Percentiles rank a stretch among this genome's conserved stretches.
These are phyloP conservation scores for Fusarium foetens DNA, from an alignment of 2,329 filamentous ascomycete species.

Conservation along the genomic window DNA sequence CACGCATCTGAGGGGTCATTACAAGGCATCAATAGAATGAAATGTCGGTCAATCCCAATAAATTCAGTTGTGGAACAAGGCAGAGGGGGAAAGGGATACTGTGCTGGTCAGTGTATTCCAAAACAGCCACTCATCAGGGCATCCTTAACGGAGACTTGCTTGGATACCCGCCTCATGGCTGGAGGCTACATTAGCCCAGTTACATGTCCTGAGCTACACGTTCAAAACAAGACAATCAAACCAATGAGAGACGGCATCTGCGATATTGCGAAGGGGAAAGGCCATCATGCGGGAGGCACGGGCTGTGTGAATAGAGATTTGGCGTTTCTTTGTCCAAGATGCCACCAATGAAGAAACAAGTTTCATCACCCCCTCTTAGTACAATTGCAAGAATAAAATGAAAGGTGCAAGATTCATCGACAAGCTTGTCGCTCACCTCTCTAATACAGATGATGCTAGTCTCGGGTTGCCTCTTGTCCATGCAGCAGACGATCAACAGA, in stretches of 20 bases:
- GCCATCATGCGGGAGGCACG: neutral
- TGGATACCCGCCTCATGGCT: neutral
- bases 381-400: neutral
- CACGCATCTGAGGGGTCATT: neutral
- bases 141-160: neutral
- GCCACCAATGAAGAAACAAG: neutral
- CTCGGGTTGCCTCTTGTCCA: neutral
- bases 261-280: neutral
- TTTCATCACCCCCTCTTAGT: neutral
- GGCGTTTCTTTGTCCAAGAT: neutral
- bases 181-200: neutral
- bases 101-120: neutral
- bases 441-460: neutral
- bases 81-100: neutral
- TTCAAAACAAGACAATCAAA: neutral
- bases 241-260: neutral
- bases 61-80: neutral
- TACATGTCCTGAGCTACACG: neutral
- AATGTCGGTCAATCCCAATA: neutral
- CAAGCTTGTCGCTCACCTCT: neutral
- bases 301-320: neutral
- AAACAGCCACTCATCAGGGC: neutral
- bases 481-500: neutral
- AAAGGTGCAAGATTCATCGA: neutral
- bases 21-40: no score